Conservation (phyloP, 192 early-diverging fungal species). For the Coemansia sp. region DNA sequence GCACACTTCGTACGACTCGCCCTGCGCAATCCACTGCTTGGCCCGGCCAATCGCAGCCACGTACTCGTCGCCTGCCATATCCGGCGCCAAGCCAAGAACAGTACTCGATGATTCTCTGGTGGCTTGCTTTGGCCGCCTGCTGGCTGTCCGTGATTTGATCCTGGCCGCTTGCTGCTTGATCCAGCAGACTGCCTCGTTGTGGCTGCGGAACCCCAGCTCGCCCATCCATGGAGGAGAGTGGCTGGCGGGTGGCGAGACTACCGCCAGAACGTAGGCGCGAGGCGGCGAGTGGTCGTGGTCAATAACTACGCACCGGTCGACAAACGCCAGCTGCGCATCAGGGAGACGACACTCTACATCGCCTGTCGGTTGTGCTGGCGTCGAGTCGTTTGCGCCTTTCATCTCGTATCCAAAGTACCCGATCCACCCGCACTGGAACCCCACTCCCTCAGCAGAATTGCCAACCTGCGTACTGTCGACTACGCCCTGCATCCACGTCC, state of each 20-base stretch:
- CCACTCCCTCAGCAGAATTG: background rate
- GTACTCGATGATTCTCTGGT: too few relatives aligned
- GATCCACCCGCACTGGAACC: conserved; percentile 79
- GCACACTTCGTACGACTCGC: conserved; percentile 96
- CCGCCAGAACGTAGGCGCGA: conserved; percentile 15
- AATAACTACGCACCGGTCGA: conserved; percentile 71
- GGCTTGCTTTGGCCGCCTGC: too few relatives aligned
- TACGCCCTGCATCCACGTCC: conserved; percentile 60
- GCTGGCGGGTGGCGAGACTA: background rate
- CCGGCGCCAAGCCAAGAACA: too few relatives aligned
- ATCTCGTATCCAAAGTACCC: conserved; percentile 96
- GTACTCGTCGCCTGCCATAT: conserved; percentile 44
- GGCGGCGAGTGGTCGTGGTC: conserved; percentile 53
- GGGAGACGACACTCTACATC: conserved; percentile 37
- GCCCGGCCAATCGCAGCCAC: conserved; percentile 51
- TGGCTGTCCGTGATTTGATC: background rate
- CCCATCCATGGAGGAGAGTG: conserved; percentile 7
- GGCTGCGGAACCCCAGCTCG: conserved; percentile 11
- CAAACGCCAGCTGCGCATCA: conserved; percentile 74
- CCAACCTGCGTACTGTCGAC: conserved; percentile 24
- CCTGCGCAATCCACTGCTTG: conserved; percentile 65
- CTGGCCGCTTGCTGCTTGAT: background rate
- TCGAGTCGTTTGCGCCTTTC: conserved; percentile 56
- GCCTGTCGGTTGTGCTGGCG: background rate
- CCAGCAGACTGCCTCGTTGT: conserved; percentile 13